Base-by-base conservation (phyloP, 2,329 filamentous ascomycete species). In the Microcyclospora pomicola region DNA sequence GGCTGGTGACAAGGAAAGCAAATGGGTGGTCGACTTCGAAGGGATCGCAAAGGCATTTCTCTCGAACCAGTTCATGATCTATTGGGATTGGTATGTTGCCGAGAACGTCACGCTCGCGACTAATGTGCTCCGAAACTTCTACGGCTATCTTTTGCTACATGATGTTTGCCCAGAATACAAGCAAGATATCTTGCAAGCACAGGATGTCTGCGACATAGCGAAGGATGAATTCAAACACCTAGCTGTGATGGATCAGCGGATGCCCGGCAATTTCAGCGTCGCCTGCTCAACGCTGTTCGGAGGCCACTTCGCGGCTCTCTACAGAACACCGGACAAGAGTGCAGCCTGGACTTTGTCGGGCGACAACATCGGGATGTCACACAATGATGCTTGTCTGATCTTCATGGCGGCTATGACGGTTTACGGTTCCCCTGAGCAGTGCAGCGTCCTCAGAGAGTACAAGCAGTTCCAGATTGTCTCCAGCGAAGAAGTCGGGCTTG, bases 141-240 rank as follows among this genome's bases (percentile, higher is more conserved):
- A 94, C 45, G 82, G 84, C 46, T 98, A 95, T 48, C 67, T 96
- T 1, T 67, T 87, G 9, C 73, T 81, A 42, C 87, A 96, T 53
- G 73, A 82, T 29, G 88, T 92, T 12, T 94, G 86, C 51, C 80
- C 82, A 0, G 91, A 96, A 56, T 82, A 87, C 53, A 66, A 60
- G 0, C 64, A 69, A 1, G 73, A 88, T 45, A 67, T 96, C 41
- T 61, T 72, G 12, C 64, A 68, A 0, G 85, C 87, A 0, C 65
- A 80, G 6, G 56, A 57, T 1, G 56, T 88, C 19, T 93, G 85
- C 50, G 69, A 76, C 14, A 53, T 67, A 11, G 84, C 82, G 1
- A 68, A 74, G 2, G 52, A 63, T 2, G 84, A 96, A 58, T 67
- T 91, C 28, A 72, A 72, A 44, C 66, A 71, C 37, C 66, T 78